Evolutionary conservation across 768 basidiomycete genomes (phyloP), one percentile per base, ranked within the genome.

Genomic region (Leccinum aurantiacum): DNA sequence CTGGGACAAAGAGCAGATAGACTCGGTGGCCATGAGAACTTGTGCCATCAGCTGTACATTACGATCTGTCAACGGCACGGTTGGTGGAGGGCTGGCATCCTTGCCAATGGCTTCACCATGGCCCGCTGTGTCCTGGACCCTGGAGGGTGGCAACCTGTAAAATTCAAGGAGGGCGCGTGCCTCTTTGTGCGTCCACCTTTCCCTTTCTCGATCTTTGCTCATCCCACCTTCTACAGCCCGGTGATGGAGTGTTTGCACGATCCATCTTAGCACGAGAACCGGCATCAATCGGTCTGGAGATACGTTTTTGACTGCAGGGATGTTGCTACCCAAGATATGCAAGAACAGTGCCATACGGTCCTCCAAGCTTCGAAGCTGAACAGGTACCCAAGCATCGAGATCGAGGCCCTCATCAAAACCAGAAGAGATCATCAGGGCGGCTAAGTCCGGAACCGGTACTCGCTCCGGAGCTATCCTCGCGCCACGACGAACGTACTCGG

Each of bases 11-110:
- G 84, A 79, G 27, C 82, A 81, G 48, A 90, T 77, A 35, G 79
- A 78, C 60, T 90, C 87, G 6, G 86, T 65, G 5, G 88, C 81
- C 68, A 80, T 78, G 4, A 85, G 71, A 13, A 82, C 67, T 64
- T 93, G 90, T 0, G 89, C 88, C 54, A 78, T 76, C 15, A 92
- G 78, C 65, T 91, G 90, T 47, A 91, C 74, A 65, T 85, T 82
- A 6, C 89, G 79, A 67, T 89, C 84, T 19, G 73, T 69, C 24
- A 87, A 74, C 0, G 78, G 76, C 6, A 61, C 38, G 25, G 47
- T 9, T 10, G 41, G 31, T 53, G 65, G 63, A 54, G 13, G 25
- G 54, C 19, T 53, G 59, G 50, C 38, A 15, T 59, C 57, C 4
- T 59, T 56, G 70, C 74, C 59, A 56, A 52, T 56, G 60, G 58